Evolutionary conservation across 1,139 yeast genomes (phyloP), one percentile per base, ranked within the genome.

Genomic region (Lodderomyces orthopsilosis): DNA sequence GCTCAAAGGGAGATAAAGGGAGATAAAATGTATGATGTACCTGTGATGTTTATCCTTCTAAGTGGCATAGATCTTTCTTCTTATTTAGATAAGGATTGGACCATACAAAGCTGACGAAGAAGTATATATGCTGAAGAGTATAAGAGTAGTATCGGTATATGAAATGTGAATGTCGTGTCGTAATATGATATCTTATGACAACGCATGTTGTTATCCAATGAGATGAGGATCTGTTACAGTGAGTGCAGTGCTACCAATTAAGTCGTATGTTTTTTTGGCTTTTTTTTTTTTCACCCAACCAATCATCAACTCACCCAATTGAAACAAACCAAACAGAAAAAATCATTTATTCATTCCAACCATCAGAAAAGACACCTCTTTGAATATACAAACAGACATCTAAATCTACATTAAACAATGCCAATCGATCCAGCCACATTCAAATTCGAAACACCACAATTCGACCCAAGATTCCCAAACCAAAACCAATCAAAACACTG

Each of bases 401-500:
- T 6, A 30, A 6, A 13, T 9, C 10, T n/a, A 34, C 24, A 37
- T 10, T n/a, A 7, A 18, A 28, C 15, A 40, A 72, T 72, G 77
- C 74, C 76, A 50, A 57, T 72, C 50, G 77, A 71, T 60, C 63
- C 70, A 52, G 77, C 70, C 53, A 70, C 59, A 54, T 73, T 73
- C 60, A 73, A 73, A 63, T 76, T 86, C 65, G 87, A 82, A 56
- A 86, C 95, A 51, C 93, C 89, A 53, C 93, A 87, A 63, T 86
- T 85, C 74, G 93, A 87, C 71, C 85, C 95, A 61, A 84, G 96
- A 72, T 89, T 88, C 83, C 98, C 98, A 57, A 83, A 88, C 78
- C 91, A 83, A 70, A 93, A 91, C 82, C 98, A 91, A 74, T 86
- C 96, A 61, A 90, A 86, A 76, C 96, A 91, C 79, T 91, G 98